A percentile compares a stretch with the other conserved stretches of the same genome.
Conservation (phyloP, 257 asterid genomes). For the Forsythia viridissima region DNA sequence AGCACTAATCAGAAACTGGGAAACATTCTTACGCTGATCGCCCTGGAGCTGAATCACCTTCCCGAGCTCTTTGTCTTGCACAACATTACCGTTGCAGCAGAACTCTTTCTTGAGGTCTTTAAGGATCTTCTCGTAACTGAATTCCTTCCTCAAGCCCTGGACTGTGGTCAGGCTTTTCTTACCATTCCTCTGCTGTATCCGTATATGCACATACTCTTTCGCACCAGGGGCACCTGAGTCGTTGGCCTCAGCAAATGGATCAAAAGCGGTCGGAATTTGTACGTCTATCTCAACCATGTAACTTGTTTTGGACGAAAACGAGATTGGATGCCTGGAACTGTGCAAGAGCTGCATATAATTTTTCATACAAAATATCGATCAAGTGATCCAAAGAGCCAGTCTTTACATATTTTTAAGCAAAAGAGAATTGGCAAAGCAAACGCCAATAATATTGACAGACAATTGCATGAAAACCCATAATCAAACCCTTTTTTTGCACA, state of each 20-base stretch:
- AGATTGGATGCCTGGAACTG: background rate
- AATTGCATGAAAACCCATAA: no score
- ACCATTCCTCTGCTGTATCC: slow-evolving; percentile 89
- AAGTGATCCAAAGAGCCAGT: no score
- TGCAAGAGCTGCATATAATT: background rate
- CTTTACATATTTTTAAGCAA: no score
- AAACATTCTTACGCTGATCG: slow-evolving; percentile 73
- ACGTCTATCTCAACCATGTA: slow-evolving; percentile 76
- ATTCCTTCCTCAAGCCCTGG: slow-evolving; percentile 68
- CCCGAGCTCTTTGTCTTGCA: slow-evolving; percentile 76
- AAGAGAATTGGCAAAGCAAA: no score
- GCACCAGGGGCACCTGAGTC: slow-evolving; percentile 63
- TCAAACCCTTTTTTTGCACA: no score
- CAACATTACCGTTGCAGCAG: slow-evolving; percentile 82
- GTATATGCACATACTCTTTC: slow-evolving; percentile 81
- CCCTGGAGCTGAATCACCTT: slow-evolving; percentile 46
- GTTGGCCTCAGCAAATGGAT: slow-evolving; percentile 79
- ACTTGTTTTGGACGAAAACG: slow-evolving; percentile 24
- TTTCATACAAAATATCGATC: no score
- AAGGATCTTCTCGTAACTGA: slow-evolving; percentile 78
- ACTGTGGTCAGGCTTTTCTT: slow-evolving; percentile 79
- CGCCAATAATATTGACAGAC: no score
- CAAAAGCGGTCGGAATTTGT: slow-evolving; percentile 64
- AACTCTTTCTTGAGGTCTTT: slow-evolving; percentile 40
- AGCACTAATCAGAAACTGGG: slow-evolving; percentile 25